These are phyloP conservation scores for Cutaneotrichosporon sp. DNA, from an alignment of 1,284 basidiomycete genomes.

Conservation along the genomic window DNA sequence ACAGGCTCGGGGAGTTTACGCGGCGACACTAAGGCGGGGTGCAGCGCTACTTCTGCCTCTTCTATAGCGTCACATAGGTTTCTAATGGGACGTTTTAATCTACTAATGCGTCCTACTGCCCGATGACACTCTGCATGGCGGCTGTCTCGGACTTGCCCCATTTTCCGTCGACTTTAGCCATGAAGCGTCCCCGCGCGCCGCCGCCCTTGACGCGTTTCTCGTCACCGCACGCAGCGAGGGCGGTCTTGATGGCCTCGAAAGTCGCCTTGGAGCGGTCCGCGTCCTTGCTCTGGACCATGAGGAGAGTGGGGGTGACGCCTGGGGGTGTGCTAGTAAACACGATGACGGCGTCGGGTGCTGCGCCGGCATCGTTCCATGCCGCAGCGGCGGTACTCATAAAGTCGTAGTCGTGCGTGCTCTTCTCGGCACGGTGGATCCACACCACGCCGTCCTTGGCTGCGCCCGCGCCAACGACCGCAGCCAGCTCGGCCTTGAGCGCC, in stretches of 20 bases:
- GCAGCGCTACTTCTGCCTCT: too few relatives aligned
- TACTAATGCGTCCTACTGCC: too few relatives aligned
- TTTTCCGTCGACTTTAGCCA: constrained; percentile 46
- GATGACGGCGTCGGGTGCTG: constrained; percentile 45
- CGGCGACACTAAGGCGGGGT: too few relatives aligned
- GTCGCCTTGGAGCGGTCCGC: constrained; percentile 58
- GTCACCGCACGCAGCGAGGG: constrained; percentile 53
- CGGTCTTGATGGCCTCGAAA: constrained; percentile 55
- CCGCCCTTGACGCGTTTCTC: constrained; percentile 46
- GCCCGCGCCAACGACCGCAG: constrained; percentile 54
- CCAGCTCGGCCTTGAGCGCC: constrained; percentile 64
- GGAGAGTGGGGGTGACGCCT: constrained; percentile 42
- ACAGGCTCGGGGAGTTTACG: too few relatives aligned
- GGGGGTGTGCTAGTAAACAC: constrained; percentile 33
- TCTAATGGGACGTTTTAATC: too few relatives aligned
- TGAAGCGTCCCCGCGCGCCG: constrained; percentile 47
- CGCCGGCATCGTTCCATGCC: constrained; percentile 2
- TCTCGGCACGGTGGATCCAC: constrained; percentile 15
- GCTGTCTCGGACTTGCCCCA: constrained; percentile 35
- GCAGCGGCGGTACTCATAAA: constrained; percentile 21
- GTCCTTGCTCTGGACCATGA: constrained; percentile 60
- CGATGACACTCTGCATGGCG: constrained; percentile 20
- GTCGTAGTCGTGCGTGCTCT: constrained; percentile 42
- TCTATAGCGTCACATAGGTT: too few relatives aligned
- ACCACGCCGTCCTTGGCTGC: constrained; percentile 42